Percentiles rank a stretch among this genome's conserved stretches.
These are phyloP conservation scores for Rhynchosporium secalis DNA, from an alignment of 2,329 filamentous ascomycete genomes.

Conservation along the genomic window DNA sequence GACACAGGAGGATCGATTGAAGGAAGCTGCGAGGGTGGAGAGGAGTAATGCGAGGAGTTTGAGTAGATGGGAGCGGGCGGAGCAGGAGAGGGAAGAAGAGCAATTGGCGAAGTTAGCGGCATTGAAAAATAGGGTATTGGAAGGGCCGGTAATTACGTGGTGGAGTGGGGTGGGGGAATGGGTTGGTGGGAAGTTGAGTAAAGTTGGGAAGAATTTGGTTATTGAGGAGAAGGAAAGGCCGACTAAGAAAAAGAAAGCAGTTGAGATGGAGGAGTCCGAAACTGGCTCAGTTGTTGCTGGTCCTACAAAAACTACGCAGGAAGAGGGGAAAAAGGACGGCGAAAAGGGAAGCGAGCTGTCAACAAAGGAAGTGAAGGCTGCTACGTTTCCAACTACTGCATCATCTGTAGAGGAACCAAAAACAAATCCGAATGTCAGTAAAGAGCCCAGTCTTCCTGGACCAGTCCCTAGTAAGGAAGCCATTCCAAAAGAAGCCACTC, in stretches of 20 bases:
- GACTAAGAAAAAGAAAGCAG: slow-evolving; percentile 53
- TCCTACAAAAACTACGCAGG: not conserved
- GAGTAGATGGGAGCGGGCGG: slow-evolving; percentile 91
- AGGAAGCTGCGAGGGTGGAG: slow-evolving; percentile 80
- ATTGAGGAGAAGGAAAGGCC: slow-evolving; percentile 60
- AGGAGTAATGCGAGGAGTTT: slow-evolving; percentile 85
- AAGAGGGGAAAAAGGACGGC: not conserved
- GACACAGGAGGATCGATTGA: slow-evolving; percentile 83
- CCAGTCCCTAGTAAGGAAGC: not conserved
- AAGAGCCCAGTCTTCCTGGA: not conserved
- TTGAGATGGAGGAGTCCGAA: slow-evolving; percentile 46
- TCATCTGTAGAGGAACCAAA: not conserved
- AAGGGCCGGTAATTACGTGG: slow-evolving; percentile 85
- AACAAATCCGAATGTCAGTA: not conserved
- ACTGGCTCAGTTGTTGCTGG: slow-evolving; percentile 14
- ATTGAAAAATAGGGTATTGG: slow-evolving; percentile 79
- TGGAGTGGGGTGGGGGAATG: slow-evolving; percentile 92
- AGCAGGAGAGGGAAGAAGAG: slow-evolving; percentile 84
- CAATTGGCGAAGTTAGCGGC: slow-evolving; percentile 81
- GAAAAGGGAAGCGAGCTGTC: no score
- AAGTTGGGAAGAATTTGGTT: slow-evolving; percentile 65
- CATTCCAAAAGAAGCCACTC: not conserved
- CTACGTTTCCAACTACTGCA: not conserved
- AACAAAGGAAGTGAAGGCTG: not conserved
- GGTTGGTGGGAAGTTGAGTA: slow-evolving; percentile 71